Evolutionary conservation across 2,329 filamentous ascomycete genomes (phyloP).

Genomic region (Colletotrichum ledebouriae): DNA sequence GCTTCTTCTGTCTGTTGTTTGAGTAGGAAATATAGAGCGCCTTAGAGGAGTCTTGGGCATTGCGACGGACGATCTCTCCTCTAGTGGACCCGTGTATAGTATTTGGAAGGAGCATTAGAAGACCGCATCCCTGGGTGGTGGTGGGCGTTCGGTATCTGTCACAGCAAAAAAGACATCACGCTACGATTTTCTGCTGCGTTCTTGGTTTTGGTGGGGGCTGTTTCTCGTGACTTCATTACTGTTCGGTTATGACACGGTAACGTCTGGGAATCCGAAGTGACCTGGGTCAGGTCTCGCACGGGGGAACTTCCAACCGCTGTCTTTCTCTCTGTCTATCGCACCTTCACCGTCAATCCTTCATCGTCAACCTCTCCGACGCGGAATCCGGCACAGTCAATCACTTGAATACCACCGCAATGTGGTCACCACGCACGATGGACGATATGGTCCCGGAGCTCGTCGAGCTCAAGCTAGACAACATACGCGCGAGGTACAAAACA

Average conservation of each 20-base stretch:
- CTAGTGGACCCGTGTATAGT: slow-evolving; percentile 66
- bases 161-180: slow-evolving; percentile 20
- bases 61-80: slow-evolving; percentile 67
- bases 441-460: slow-evolving; percentile 10
- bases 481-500: slow-evolving; percentile 7
- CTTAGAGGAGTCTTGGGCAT: slow-evolving; percentile 49
- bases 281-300: no score
- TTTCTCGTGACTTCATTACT: no score
- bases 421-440: neutral
- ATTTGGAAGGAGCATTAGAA: slow-evolving; percentile 62
- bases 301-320: neutral
- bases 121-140: slow-evolving; percentile 48
- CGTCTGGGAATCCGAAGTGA: no score
- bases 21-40: slow-evolving; percentile 45
- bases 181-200: neutral
- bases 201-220: no score
- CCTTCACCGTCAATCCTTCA: neutral
- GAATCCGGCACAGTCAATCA: neutral
- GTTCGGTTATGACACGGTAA: no score
- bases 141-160: slow-evolving; percentile 40
- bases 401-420: neutral
- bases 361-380: neutral
- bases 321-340: neutral
- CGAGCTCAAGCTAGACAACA: slow-evolving; percentile 42
- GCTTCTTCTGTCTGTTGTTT: slow-evolving; percentile 39